Evolutionary conservation across 805 yeast species (phyloP).

Genomic region (Kregervanrija delftensis): DNA sequence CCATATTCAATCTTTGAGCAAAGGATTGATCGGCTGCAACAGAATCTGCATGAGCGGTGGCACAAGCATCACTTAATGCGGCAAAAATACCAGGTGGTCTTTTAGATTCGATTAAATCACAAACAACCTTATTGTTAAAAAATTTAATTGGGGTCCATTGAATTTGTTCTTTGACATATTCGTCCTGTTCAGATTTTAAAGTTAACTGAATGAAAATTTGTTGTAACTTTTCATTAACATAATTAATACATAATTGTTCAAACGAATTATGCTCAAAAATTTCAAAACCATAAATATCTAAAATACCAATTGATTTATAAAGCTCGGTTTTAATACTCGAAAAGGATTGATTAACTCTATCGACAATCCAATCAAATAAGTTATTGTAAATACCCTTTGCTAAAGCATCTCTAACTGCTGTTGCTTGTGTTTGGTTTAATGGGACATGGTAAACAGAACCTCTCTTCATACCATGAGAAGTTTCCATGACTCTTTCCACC

Average conservation of each 20-base stretch:
- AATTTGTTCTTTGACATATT: conserved; percentile 89
- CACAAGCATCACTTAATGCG: conserved; percentile 92
- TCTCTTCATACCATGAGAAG: conserved; percentile 80
- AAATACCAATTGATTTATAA: conserved; percentile 76
- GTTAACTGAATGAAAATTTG: conserved; percentile 96
- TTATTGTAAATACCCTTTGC: conserved; percentile 93
- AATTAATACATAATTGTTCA: conserved; percentile 92
- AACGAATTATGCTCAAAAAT: conserved; percentile 92
- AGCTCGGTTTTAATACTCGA: conserved; percentile 35
- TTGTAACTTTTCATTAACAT: conserved; percentile 92
- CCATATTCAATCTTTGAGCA: conserved; percentile 83
- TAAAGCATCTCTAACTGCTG: conserved; percentile 89
- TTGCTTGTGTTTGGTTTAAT: conserved; percentile 84
- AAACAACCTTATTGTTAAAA: conserved; percentile 92
- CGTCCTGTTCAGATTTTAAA: conserved; percentile 95
- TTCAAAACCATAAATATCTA: conserved; percentile 95
- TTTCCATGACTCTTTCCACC: conserved; percentile 79
- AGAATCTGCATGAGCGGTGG: conserved; percentile 98
- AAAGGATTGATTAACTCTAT: conserved; percentile 77
- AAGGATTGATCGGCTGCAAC: conserved; percentile 95
- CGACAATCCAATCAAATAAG: conserved; percentile 94
- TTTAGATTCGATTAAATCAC: conserved; percentile 89
- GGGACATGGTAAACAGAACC: conserved; percentile 96
- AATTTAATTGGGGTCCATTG: conserved; percentile 97
- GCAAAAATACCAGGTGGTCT: conserved; percentile 97